Conservation (phyloP, 1,139 yeast species). For the Suhomyces wounanorum region DNA sequence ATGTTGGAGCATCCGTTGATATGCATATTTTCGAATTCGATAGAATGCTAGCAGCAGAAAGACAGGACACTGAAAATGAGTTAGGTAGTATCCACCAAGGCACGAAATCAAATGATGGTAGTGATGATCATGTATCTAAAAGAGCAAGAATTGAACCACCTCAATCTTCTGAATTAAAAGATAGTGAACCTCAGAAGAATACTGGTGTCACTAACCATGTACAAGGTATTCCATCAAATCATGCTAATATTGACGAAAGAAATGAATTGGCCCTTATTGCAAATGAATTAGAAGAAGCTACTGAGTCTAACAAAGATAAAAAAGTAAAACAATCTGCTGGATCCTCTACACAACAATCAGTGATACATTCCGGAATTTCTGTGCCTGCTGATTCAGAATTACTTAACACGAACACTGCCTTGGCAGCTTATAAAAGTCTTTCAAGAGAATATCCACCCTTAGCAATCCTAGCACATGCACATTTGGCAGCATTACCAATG, state of each 20-base stretch:
- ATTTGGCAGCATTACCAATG: slow-evolving; percentile 59
- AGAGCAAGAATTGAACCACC: slow-evolving; percentile 7
- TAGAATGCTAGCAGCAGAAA: slow-evolving; percentile 13
- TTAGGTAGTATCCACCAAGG: background rate
- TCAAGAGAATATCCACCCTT: slow-evolving; percentile 42
- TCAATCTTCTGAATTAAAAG: background rate
- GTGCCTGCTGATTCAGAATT: slow-evolving; percentile 48
- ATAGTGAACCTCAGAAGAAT: background rate
- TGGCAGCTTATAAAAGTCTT: slow-evolving; percentile 46
- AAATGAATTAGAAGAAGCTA: slow-evolving; percentile 26
- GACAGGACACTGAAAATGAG: background rate
- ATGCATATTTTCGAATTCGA: slow-evolving; percentile 14
- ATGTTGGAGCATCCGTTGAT: slow-evolving; percentile 6
- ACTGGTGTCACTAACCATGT: background rate
- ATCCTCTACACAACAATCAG: slow-evolving; percentile 7
- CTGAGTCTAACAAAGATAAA: slow-evolving; percentile 21
- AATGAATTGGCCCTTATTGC: slow-evolving; percentile 25
- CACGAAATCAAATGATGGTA: slow-evolving; percentile 3
- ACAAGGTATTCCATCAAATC: background rate
- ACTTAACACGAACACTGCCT: slow-evolving; percentile 41
- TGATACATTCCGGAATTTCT: slow-evolving; percentile 27
- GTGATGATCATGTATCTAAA: slow-evolving; percentile 5
- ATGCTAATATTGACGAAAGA: slow-evolving; percentile 16
- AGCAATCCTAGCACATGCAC: slow-evolving; percentile 50
- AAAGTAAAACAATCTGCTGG: slow-evolving; percentile 7